Conservation (phyloP, 2,329 filamentous ascomycete genomes). For the Coleophoma cylindrospora region DNA sequence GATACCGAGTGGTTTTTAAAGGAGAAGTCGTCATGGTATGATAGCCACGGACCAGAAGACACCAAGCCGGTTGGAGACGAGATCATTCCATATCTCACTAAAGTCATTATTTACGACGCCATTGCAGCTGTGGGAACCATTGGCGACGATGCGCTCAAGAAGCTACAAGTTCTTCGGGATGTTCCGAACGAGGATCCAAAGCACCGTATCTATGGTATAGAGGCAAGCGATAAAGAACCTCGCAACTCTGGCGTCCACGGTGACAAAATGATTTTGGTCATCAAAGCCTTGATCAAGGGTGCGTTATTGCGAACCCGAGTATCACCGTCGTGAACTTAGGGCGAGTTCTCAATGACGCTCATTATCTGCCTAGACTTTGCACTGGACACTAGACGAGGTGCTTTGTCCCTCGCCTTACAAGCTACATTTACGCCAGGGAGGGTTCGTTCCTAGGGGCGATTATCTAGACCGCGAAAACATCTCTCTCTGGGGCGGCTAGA, state of each 20-base stretch:
- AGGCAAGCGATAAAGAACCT: neutral
- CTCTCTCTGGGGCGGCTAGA: too few relatives aligned
- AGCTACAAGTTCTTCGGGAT: conserved; percentile 6
- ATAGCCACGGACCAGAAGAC: conserved; percentile 7
- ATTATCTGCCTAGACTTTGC: too few relatives aligned
- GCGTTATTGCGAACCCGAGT: neutral
- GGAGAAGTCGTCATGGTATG: conserved; percentile 14
- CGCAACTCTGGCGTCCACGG: neutral
- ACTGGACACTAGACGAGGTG: too few relatives aligned
- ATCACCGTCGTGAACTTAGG: too few relatives aligned
- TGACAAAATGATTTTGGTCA: neutral
- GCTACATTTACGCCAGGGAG: too few relatives aligned
- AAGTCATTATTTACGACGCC: conserved; percentile 22
- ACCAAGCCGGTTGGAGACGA: conserved; percentile 10
- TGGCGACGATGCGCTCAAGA: conserved; percentile 16
- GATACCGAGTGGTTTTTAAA: conserved; percentile 18
- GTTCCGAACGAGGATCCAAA: neutral
- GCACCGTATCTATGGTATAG: neutral
- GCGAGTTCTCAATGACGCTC: too few relatives aligned
- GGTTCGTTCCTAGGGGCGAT: too few relatives aligned
- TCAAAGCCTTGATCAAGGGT: neutral
- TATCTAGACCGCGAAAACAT: too few relatives aligned
- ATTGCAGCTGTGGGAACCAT: conserved; percentile 20
- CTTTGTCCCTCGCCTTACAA: too few relatives aligned
- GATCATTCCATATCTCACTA: conserved; percentile 18